These are phyloP conservation scores for Gossypioides kirkii DNA, from an alignment of 345 rosid genomes.

Conservation along the genomic window DNA sequence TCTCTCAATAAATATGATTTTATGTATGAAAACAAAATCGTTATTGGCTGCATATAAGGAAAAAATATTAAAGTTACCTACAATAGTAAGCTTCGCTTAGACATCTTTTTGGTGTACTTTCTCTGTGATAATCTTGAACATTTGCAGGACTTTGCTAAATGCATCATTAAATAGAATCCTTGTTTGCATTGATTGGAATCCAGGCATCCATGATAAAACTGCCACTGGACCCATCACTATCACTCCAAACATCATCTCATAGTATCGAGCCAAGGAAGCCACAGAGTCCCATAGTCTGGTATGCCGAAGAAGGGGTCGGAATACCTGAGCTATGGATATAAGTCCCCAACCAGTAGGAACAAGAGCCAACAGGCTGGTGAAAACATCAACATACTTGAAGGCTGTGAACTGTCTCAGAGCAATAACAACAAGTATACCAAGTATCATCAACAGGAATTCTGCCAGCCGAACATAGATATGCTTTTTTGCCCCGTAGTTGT, in stretches of 20 bases:
- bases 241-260: conserved; percentile 47
- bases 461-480: conserved; percentile 62
- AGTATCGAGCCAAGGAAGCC: conserved; percentile 66
- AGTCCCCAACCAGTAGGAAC: conserved; percentile 91
- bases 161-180: conserved; percentile 83
- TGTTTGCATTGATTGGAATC: conserved; percentile 79
- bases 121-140: not conserved
- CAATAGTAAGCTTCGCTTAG: too few relatives aligned
- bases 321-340: conserved; percentile 58
- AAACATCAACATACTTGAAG: conserved; percentile 43
- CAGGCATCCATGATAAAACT: conserved; percentile 21
- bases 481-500: conserved; percentile 55
- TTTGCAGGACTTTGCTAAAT: conserved; percentile 34
- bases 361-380: conserved; percentile 64
- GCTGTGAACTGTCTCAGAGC: conserved; percentile 37
- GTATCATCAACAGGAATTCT: conserved; percentile 41
- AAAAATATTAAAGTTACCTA: too few relatives aligned
- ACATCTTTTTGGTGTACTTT: not conserved
- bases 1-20: too few relatives aligned
- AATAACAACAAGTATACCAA: conserved; percentile 36
- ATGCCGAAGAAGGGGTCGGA: conserved; percentile 37
- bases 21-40: too few relatives aligned
- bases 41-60: too few relatives aligned
- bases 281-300: conserved; percentile 62
- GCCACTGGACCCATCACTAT: too few relatives aligned